phyloP scores from a whole-genome alignment of 805 yeast species.

The Yarrowia hollandica region DNA sequence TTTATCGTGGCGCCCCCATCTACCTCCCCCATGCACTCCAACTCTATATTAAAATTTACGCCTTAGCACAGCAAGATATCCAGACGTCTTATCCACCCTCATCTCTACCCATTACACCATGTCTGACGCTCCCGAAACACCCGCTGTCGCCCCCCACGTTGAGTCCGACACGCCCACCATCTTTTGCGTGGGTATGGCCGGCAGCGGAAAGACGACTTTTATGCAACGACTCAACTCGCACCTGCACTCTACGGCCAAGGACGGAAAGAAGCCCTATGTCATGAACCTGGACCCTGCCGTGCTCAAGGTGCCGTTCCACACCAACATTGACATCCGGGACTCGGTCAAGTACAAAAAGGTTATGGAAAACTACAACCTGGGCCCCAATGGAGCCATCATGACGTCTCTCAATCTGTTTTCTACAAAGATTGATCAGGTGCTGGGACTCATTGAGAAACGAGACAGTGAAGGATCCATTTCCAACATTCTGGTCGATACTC shows the following conservation, averaged over 20 bases:
- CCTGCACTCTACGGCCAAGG: conserved; percentile 55
- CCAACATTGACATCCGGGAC: conserved; percentile 94
- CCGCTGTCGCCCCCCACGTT: background rate
- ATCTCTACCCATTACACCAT: background rate
- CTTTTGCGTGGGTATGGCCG: conserved; percentile 67
- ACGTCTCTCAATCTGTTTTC: conserved; percentile 89
- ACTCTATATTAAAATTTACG: conserved; percentile 22
- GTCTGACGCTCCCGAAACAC: background rate
- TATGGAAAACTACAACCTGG: conserved; percentile 89
- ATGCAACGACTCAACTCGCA: conserved; percentile 93
- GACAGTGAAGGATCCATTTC: conserved; percentile 48
- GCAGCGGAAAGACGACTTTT: conserved; percentile 95
- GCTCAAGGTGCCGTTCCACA: conserved; percentile 85
- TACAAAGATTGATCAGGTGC: conserved; percentile 95
- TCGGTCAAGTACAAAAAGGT: conserved; percentile 93
- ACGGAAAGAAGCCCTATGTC: conserved; percentile 70
- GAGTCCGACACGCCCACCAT: conserved; percentile 35
- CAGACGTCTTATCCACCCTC: too few relatives aligned
- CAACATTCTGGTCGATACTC: conserved; percentile 90
- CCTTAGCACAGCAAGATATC: conserved; percentile 24
- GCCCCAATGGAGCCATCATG: conserved; percentile 98
- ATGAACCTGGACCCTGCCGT: conserved; percentile 97
- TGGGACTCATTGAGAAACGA: conserved; percentile 78
- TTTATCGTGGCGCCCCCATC: background rate
- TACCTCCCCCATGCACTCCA: background rate